These are phyloP conservation scores for Trichocomaceae sp. DNA, from an alignment of 2,329 filamentous ascomycete species.

Conservation along the genomic window DNA sequence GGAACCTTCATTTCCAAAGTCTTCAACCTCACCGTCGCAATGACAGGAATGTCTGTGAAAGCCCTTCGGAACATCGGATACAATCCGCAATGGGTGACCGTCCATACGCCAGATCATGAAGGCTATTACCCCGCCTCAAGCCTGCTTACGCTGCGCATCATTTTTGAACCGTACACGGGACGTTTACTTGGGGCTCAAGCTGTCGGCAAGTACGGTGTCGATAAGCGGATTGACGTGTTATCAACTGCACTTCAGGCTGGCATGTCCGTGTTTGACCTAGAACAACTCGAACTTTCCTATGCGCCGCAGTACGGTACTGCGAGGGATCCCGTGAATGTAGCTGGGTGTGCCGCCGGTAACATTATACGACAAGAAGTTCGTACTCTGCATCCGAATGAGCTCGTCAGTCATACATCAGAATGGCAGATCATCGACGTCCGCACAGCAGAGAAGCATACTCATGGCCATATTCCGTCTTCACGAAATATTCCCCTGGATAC, in stretches of 20 bases:
- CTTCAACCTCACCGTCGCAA: neutral
- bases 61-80: slow-evolving; percentile 1
- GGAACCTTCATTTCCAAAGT: neutral
- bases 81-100: slow-evolving; percentile 6
- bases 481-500: slow-evolving; percentile 1
- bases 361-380: neutral
- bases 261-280: slow-evolving; percentile 9
- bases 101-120: slow-evolving; percentile 5
- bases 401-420: neutral
- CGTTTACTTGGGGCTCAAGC: slow-evolving; percentile 4
- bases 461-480: neutral
- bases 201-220: slow-evolving; percentile 3
- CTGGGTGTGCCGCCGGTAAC: neutral
- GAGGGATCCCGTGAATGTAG: slow-evolving; percentile 5
- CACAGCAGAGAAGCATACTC: neutral
- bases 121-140: slow-evolving; percentile 6
- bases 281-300: slow-evolving; percentile 9
- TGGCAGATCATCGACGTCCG: slow-evolving; percentile 6
- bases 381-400: neutral
- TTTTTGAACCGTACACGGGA: slow-evolving; percentile 3
- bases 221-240: slow-evolving; percentile 5
- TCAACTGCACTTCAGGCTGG: slow-evolving; percentile 8
- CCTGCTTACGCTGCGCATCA: slow-evolving; percentile 1
- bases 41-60: slow-evolving; percentile 2
- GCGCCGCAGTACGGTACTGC: slow-evolving; percentile 5